Evolutionary conservation across 2,329 filamentous ascomycete genomes (phyloP).

Genomic region (Aspergillus sp.): DNA sequence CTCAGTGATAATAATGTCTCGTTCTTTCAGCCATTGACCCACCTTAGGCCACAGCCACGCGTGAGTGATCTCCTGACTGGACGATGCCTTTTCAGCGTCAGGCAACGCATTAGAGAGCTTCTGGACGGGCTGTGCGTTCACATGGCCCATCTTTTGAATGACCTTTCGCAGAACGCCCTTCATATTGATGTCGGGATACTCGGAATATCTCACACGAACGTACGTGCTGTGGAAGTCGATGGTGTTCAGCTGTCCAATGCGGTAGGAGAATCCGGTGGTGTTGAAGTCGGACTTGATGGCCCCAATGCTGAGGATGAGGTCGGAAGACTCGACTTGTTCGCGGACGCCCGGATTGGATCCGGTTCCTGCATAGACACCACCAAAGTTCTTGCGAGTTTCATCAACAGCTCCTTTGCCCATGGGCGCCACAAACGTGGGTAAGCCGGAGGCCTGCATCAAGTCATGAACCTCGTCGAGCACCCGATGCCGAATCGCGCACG

Average conservation of each 20-base stretch:
- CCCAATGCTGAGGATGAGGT: conserved; percentile 43
- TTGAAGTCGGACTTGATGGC: conserved; percentile 47
- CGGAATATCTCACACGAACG: conserved; percentile 72
- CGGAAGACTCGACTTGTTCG: conserved; percentile 39
- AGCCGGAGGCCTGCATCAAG: conserved; percentile 67
- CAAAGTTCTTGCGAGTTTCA: conserved; percentile 71
- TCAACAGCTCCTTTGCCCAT: conserved; percentile 87
- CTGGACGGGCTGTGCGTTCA: conserved; percentile 55
- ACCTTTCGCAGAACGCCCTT: conserved; percentile 74
- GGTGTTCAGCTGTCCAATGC: conserved; percentile 72
- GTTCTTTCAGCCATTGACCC: conserved; percentile 66
- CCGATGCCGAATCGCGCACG: conserved; percentile 74
- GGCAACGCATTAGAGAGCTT: conserved; percentile 55
- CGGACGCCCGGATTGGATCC: conserved; percentile 59
- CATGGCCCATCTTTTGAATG: conserved; percentile 54
- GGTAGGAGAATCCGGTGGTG: conserved; percentile 74
- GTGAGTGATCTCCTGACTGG: conserved; percentile 46
- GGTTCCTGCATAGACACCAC: conserved; percentile 80
- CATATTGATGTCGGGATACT: conserved; percentile 77
- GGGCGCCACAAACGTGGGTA: conserved; percentile 83
- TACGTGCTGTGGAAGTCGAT: conserved; percentile 80
- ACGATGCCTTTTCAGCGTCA: conserved; percentile 28
- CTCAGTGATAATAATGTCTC: conserved; percentile 80
- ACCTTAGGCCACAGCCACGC: conserved; percentile 70
- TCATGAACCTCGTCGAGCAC: conserved; percentile 70